Base-by-base conservation (phyloP, 352 stramenopile species). In the Phytophthora europaea region DNA sequence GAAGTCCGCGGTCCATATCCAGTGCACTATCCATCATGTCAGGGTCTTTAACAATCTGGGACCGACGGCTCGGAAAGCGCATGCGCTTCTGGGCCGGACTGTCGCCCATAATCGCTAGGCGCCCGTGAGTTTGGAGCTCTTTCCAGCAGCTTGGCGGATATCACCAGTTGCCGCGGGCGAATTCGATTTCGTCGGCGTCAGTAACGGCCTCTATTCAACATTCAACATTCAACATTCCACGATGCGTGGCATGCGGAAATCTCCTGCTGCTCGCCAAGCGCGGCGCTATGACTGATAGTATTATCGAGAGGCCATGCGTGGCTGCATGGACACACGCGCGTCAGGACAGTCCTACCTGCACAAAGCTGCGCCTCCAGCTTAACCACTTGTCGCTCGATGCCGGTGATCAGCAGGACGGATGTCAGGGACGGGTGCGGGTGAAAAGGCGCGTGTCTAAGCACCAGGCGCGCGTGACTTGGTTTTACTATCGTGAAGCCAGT, bases 401-500 rank as follows among this genome's bases (percentile, higher is more conserved):
- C 36, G 36, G 36, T 15, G 36, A 15, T 43, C 12, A 43, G 36
- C 12, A 13, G 36, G 36, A 45, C 36, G 13, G 36, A 45, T 45
- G 36, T 45, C 13, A 45, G 13, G 36, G 13, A 18, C 13, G 5
- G 36, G 36, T 45, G 36, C 18, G 43, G 43, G 43, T 50, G 43
- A 50, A 50, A 50, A 6, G 9, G 43, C 43, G 43, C 52, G 52
- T 38, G 52, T 58, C 28, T 55, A 52, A 28, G 52, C 20, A 36
- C 22, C 43, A 31, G 26, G 26, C 26, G 26, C 31, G 31, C 9
- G 3, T 15, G n/a, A 63, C 52, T 70, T 56, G 36, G 2, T 43
- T 55, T 63, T 36, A 70, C 62, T 70, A 70, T 57, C 10, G 7
- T 8, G 23, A 26, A 65, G 58, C 58, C 58, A 65, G 58, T 54